Evolutionary conservation across 345 rosid genomes (phyloP), one percentile per base, ranked within the genome.

Genomic region (Rhodamnia argentea): DNA sequence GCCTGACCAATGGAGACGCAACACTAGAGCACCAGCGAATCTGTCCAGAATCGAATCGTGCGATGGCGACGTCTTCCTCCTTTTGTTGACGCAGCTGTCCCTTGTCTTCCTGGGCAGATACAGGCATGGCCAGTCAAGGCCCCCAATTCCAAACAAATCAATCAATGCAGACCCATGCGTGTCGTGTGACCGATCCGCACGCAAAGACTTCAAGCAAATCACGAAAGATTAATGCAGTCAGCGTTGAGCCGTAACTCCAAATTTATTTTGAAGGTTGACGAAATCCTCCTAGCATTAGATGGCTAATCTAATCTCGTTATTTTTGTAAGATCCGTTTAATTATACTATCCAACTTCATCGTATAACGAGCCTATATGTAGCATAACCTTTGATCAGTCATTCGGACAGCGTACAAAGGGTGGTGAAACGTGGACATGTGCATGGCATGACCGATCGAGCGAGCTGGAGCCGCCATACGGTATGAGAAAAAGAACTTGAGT

Each of bases 401-500:
- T 60, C n/a, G 74, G 70, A 27, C 37, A 60, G 74, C 18, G n/a
- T 60, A 27, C 18, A 13, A 60, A 20, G 20, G 40, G 37, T 6
- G 74, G 40, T 27, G 37, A 18, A 60, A 60, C 32, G 32, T 5
- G 16, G 70, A 59, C 18, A n/a, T 16, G 6, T 13, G 70, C 32
- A 59, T 59, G 64, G 29, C 15, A 0, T 6, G 18, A n/a, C 13
- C 18, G 26, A 60, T n/a, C 0, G 3, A 5, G 42, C 3, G 22
- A 37, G 20, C 75, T 22, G 22, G 22, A 37, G 20, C 75, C 42
- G 22, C 20, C 75, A 27, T 14, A 29, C 7, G 5, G 75, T 32
- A 62, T 42, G 40, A 62, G 40, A 8, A 27, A 27, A 60, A n/a
- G 70, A 3, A 59, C 8, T 59, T 59, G 13, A 37, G 20, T 6